Base-by-base conservation (phyloP, 345 rosid genomes). In the Citrus hindsii region DNA sequence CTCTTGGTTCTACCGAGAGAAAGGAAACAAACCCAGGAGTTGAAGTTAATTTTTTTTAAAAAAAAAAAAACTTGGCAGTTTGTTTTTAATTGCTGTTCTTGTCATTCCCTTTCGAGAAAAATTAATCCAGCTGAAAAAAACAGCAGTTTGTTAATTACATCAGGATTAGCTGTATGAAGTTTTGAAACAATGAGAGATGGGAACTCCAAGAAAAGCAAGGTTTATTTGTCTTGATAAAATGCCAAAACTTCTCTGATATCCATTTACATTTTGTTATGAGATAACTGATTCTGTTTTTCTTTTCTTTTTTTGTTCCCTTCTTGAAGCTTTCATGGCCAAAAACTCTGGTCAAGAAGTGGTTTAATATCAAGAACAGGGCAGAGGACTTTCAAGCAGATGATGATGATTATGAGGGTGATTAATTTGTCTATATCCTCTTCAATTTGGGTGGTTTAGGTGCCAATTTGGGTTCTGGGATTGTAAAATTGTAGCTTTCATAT, bases 301-400 rank as follows among this genome's bases (percentile, higher is more conserved):
- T 60, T 64, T 65, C 51, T 75, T 67, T 42, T 42, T 3, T 42
- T 42, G 51, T 42, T 42, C 51, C 51, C 16, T 42, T 42, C 51
- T 64, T 82, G 87, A 86, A 96, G 99, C 85, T 89, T 85, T 90
- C 97, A 74, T 96, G 99, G 99, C 94, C 99, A 28, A 96, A 90
- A 90, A 89, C 93, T 82, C 83, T 95, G 88, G 95, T 94, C 77
- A 96, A 90, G 89, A 96, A 96, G 87, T 96, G 97, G 99, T 88
- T 96, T 77, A 91, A 90, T 81, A 96, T 91, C 86, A 94, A 83
- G 86, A 89, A 83, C 86, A 94, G 90, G 87, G 85, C 88, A 42
- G 92, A 94, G 80, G 97, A 94, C 81, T 92, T 90, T 83, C 90
- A 88, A 75, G 98, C 98, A 9, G 97, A 92, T 70, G 92, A 91